Conservation (phyloP, 2,329 filamentous ascomycete genomes). For the Fusarium anthophilum region DNA sequence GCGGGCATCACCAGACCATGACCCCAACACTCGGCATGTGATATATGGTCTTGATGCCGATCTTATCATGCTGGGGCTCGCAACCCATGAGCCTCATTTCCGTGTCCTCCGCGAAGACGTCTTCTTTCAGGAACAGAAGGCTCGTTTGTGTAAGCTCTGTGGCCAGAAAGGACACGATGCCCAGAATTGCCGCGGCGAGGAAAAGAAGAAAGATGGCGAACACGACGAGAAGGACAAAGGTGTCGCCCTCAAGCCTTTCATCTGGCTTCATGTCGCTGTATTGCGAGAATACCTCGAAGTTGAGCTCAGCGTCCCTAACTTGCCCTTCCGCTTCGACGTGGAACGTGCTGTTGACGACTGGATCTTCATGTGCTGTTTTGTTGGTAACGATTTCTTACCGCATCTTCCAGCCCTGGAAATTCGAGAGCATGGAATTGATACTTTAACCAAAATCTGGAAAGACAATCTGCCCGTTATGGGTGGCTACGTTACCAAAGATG, state of each 20-base stretch:
- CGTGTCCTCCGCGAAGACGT: conserved; percentile 96
- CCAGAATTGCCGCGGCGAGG: conserved; percentile 81
- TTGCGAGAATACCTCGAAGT: conserved; percentile 92
- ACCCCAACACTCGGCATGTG: conserved; percentile 96
- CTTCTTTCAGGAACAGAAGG: conserved; percentile 87
- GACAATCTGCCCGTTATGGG: conserved; percentile 92
- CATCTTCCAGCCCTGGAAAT: conserved; percentile 98
- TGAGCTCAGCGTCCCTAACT: conserved; percentile 83
- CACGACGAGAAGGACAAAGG: conserved; percentile 83
- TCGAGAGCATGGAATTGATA: conserved; percentile 96
- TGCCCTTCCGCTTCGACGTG: conserved; percentile 90
- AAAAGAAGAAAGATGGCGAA: conserved; percentile 80
- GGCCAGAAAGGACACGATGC: conserved; percentile 93
- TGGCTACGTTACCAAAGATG: conserved; percentile 95
- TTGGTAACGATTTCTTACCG: conserved; percentile 97
- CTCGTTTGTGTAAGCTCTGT: conserved; percentile 85
- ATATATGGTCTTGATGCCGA: conserved; percentile 98
- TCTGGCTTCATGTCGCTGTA: conserved; percentile 95
- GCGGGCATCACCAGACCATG: conserved; percentile 86
- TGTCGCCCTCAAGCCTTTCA: conserved; percentile 85
- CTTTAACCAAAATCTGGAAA: conserved; percentile 95
- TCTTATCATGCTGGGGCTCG: conserved; percentile 97
- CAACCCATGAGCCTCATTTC: conserved; percentile 97
- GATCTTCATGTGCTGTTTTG: conserved; percentile 99
- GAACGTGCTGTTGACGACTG: conserved; percentile 96